phyloP scores from a whole-genome alignment of 2,329 filamentous ascomycete genomes.

The Diaporthe sp. region DNA sequence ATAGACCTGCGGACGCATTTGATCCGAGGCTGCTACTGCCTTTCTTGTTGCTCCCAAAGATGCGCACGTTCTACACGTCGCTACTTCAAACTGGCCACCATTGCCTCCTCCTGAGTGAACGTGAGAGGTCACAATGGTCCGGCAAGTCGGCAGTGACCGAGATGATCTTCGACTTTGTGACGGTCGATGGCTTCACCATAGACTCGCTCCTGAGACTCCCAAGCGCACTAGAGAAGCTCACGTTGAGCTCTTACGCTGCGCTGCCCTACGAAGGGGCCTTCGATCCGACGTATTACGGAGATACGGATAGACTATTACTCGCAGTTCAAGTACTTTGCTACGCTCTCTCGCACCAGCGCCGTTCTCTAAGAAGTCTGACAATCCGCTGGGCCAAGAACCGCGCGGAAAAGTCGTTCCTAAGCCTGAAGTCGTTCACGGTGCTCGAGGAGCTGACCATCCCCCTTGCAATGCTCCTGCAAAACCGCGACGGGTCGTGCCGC shows the following conservation, averaged over 20 bases:
- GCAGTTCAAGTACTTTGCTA: not conserved
- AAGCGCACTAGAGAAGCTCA: not conserved
- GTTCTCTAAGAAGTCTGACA: not conserved
- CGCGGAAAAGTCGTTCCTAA: not conserved
- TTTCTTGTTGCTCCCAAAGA: conserved; percentile 12
- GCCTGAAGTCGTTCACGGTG: not conserved
- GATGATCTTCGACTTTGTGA: conserved; percentile 5
- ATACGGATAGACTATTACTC: too few species aligned
- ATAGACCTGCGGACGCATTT: not conserved
- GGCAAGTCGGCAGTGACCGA: conserved; percentile 8
- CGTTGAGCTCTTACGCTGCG: not conserved
- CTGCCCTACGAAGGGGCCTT: too few species aligned
- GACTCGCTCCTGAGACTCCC: not conserved
- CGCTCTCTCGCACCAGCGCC: not conserved
- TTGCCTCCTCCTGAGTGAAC: not conserved
- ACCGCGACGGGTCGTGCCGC: not conserved
- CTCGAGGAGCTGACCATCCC: not conserved
- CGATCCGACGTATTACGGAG: too few species aligned
- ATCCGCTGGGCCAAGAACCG: not conserved
- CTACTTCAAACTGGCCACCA: not conserved
- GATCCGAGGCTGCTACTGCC: not conserved
- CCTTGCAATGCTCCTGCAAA: not conserved
- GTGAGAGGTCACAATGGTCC: not conserved
- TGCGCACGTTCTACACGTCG: not conserved
- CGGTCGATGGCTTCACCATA: not conserved